Evolutionary conservation across 257 asterid species (phyloP).

Genomic region (Nicotiana noctiflora): DNA sequence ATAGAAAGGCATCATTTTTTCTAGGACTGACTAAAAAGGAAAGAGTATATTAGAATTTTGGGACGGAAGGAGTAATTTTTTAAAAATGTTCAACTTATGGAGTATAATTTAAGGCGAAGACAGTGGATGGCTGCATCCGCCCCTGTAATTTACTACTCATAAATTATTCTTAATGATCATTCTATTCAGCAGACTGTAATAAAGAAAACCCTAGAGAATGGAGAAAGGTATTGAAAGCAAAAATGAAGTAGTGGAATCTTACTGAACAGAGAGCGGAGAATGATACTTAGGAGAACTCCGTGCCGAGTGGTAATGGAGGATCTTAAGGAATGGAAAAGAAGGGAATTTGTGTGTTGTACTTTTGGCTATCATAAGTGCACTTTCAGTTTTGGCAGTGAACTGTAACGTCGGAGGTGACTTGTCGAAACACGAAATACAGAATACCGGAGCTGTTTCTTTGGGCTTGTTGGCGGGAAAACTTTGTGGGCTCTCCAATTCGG

Average conservation of each 20-base stretch:
- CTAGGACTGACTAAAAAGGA: too few relatives aligned
- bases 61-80: neutral
- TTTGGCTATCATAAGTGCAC: neutral
- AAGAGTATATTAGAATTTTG: neutral
- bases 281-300: neutral
- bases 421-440: neutral
- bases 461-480: neutral
- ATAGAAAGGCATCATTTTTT: too few relatives aligned
- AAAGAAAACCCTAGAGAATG: neutral
- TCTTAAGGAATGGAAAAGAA: neutral
- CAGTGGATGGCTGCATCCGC: too few relatives aligned
- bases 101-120: neutral
- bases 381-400: neutral
- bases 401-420: neutral
- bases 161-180: neutral
- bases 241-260: neutral
- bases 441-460: neutral
- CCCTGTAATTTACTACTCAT: too few relatives aligned
- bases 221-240: neutral
- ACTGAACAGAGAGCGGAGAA: neutral
- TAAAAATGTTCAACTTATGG: neutral
- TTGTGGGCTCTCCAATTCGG: neutral
- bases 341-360: neutral
- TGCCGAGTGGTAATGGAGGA: neutral
- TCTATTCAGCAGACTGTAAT: neutral